These are phyloP conservation scores for Litchi chinensis DNA, from an alignment of 345 rosid genomes.

Conservation along the genomic window DNA sequence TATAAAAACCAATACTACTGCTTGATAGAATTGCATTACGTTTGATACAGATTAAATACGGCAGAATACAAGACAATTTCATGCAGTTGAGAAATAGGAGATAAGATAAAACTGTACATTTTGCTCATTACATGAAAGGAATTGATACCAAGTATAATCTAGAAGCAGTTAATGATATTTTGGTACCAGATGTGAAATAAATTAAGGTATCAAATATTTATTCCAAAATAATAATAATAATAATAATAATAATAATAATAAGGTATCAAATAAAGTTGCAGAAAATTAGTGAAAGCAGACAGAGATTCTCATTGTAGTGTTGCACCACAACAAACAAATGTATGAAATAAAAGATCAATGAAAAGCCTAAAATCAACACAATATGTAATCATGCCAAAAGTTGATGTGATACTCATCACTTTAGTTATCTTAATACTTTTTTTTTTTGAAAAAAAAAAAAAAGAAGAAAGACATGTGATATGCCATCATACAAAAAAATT, in stretches of 20 bases:
- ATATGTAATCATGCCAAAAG: background rate
- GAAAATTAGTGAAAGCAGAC: conserved; percentile 1
- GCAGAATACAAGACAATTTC: too few relatives aligned
- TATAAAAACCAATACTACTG: background rate
- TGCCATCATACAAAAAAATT: background rate
- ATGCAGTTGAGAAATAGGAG: background rate
- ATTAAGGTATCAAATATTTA: background rate
- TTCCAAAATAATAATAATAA: too few relatives aligned
- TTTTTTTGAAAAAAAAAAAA: too few relatives aligned
- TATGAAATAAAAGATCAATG: background rate
- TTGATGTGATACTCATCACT: conserved; percentile 14
- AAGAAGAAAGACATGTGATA: too few relatives aligned
- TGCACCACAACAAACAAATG: background rate
- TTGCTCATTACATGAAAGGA: background rate
- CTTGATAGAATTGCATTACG: background rate
- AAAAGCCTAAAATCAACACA: background rate
- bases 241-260: background rate
- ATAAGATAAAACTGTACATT: background rate
- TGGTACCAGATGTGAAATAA: background rate
- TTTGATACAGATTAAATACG: too few relatives aligned
- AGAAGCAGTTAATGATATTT: background rate
- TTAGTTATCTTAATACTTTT: background rate
- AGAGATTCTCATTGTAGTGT: conserved; percentile 25
- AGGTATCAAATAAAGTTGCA: background rate
- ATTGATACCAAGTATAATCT: background rate